These are phyloP conservation scores for Fragilaria radians DNA, from an alignment of 108 stramenopile genomes.

Conservation along the genomic window DNA sequence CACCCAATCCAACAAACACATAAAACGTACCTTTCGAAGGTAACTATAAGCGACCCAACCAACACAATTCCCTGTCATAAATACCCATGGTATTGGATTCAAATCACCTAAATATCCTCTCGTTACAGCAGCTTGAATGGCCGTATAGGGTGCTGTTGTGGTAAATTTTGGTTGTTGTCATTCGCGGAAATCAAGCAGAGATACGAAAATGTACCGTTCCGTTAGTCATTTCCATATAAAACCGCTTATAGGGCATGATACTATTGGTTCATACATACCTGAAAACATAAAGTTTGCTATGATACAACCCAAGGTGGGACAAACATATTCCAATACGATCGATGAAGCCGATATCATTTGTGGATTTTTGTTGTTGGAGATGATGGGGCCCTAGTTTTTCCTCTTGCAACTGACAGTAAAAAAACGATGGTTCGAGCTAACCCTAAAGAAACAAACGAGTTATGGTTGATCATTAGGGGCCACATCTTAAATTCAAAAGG, in stretches of 20 bases:
- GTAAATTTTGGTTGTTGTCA: conserved; percentile 2
- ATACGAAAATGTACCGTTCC: too few species aligned
- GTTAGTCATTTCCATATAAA: too few species aligned
- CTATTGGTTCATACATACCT: too few species aligned
- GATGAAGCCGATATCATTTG: conserved; percentile 7
- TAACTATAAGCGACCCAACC: conserved; percentile 68
- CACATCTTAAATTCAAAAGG: conserved; percentile 12
- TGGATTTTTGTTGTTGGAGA: too few species aligned
- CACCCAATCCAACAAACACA: background rate
- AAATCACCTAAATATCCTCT: conserved; percentile 47
- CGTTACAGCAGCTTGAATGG: conserved; percentile 34
- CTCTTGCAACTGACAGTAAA: too few species aligned
- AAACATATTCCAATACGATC: conserved; percentile 60
- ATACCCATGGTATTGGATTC: conserved; percentile 78
- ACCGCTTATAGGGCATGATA: too few species aligned
- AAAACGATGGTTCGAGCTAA: too few species aligned
- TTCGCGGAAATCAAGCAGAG: too few species aligned
- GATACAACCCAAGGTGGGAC: conserved; percentile 44
- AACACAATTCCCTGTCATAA: conserved; percentile 69
- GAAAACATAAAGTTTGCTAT: conserved; percentile 61
- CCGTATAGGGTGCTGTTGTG: conserved; percentile 51
- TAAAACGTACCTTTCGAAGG: conserved; percentile 25
- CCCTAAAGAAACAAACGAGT: too few species aligned
- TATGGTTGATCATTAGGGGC: too few species aligned
- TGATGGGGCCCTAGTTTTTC: too few species aligned